Conservation (phyloP, 2,329 filamentous ascomycete genomes). For the Erysiphe pulchra region DNA sequence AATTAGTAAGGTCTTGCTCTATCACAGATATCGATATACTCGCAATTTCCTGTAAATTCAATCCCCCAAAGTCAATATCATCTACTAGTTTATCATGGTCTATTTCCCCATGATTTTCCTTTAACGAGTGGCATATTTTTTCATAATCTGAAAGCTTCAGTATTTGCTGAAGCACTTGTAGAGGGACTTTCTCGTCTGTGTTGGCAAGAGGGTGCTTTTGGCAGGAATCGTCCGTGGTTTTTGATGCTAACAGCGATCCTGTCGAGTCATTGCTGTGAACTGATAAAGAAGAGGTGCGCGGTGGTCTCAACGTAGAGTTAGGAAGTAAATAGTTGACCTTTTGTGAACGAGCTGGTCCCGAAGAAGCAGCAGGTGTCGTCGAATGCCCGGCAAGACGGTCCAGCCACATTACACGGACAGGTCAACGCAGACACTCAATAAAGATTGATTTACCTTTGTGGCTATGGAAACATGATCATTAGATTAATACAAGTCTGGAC, state of each 20-base stretch:
- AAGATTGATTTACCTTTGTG: background rate
- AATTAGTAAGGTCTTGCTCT: slow-evolving; percentile 16
- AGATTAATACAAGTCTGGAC: no score
- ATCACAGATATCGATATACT: background rate
- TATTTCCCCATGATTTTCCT: slow-evolving; percentile 2
- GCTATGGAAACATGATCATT: background rate
- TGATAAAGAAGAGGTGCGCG: slow-evolving; percentile 55
- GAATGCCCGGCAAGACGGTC: slow-evolving; percentile 48
- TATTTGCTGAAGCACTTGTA: slow-evolving; percentile 34
- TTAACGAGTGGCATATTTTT: slow-evolving; percentile 2
- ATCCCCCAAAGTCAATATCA: slow-evolving; percentile 52
- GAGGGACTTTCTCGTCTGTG: slow-evolving; percentile 36
- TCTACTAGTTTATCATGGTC: slow-evolving; percentile 25
- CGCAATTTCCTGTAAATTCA: slow-evolving; percentile 40
- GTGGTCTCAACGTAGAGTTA: slow-evolving; percentile 40
- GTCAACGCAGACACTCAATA: background rate
- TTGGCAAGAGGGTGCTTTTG: slow-evolving; percentile 31
- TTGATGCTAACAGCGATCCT: slow-evolving; percentile 42
- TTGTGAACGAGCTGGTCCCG: slow-evolving; percentile 45
- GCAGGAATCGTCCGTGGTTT: slow-evolving; percentile 38
- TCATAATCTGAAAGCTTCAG: slow-evolving; percentile 9
- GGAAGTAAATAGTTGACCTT: slow-evolving; percentile 43
- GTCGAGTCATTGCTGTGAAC: slow-evolving; percentile 55
- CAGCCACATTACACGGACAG: slow-evolving; percentile 44
- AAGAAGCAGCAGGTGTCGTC: slow-evolving; percentile 33